A percentile compares a stretch with the other conserved stretches of the same genome.
These are phyloP conservation scores for Kuraishia capsulata DNA, from an alignment of 805 yeast genomes.

Conservation along the genomic window DNA sequence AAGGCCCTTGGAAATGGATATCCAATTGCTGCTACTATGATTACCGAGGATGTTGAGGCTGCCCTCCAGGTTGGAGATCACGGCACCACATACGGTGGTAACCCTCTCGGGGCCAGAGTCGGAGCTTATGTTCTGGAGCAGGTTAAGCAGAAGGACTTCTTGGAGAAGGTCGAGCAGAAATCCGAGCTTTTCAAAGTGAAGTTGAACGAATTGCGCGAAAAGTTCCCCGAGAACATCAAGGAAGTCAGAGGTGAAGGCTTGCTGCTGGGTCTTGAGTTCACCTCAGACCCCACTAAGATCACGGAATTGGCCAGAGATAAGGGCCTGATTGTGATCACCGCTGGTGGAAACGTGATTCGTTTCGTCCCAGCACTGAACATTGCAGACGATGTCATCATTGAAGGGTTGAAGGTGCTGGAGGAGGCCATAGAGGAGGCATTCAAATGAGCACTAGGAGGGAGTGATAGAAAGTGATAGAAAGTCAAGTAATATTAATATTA, in stretches of 20 bases:
- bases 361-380: slow-evolving; percentile 90
- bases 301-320: slow-evolving; percentile 63
- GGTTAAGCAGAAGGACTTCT: slow-evolving; percentile 52
- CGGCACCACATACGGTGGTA: slow-evolving; percentile 97
- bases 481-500: background rate
- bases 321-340: slow-evolving; percentile 81
- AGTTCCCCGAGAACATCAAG: slow-evolving; percentile 50
- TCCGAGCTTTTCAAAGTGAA: slow-evolving; percentile 47
- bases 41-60: slow-evolving; percentile 68
- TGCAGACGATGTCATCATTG: slow-evolving; percentile 53
- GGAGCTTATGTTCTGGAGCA: slow-evolving; percentile 68
- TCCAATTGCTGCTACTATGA: slow-evolving; percentile 92
- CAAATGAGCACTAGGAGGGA: background rate
- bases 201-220: slow-evolving; percentile 38
- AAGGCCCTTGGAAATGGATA: slow-evolving; percentile 95
- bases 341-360: slow-evolving; percentile 86
- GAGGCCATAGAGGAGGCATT: slow-evolving; percentile 32
- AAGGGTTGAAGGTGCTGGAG: slow-evolving; percentile 67
- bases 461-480: background rate
- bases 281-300: slow-evolving; percentile 52
- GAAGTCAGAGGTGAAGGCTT: slow-evolving; percentile 86
- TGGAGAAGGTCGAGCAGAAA: slow-evolving; percentile 49
- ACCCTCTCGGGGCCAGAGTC: slow-evolving; percentile 82
- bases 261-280: slow-evolving; percentile 74
- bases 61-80: slow-evolving; percentile 85